Evolutionary conservation across 1,284 basidiomycete genomes (phyloP).

Genomic region (Sphaerobolus stellatus): DNA sequence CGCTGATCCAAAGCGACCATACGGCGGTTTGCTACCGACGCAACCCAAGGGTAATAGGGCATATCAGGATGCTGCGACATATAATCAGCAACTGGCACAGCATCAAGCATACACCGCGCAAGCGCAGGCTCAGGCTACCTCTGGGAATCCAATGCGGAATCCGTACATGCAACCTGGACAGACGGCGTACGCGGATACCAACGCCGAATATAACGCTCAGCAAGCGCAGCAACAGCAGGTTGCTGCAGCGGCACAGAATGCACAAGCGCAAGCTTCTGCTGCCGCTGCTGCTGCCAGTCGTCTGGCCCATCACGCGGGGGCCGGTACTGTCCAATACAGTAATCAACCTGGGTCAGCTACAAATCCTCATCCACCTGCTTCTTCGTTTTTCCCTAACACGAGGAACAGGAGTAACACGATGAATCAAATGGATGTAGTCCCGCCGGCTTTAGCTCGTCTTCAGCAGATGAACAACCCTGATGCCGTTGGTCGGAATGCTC

Average conservation of each 20-base stretch:
- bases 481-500: conserved; percentile 73
- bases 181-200: conserved; percentile 22
- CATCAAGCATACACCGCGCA: conserved; percentile 93
- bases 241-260: conserved; percentile 24
- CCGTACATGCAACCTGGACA: conserved; percentile 58
- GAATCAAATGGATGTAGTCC: conserved; percentile 83
- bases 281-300: conserved; percentile 34
- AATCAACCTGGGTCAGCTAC: conserved; percentile 32
- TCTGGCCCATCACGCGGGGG: conserved; percentile 29
- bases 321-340: conserved; percentile 44
- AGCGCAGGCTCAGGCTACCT: conserved; percentile 65
- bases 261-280: too few relatives aligned
- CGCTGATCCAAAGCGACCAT: conserved; percentile 81
- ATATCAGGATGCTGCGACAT: conserved; percentile 90
- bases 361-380: conserved; percentile 55
- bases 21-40: conserved; percentile 87
- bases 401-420: conserved; percentile 86
- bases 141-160: conserved; percentile 66
- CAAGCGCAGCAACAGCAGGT: conserved; percentile 37
- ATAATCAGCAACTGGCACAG: conserved; percentile 92
- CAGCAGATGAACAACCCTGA: conserved; percentile 85
- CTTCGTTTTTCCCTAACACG: conserved; percentile 65
- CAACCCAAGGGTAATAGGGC: conserved; percentile 79
- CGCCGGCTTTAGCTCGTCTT: conserved; percentile 84
- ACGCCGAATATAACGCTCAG: conserved; percentile 19